A percentile compares a stretch with the other conserved stretches of the same genome.
These are phyloP conservation scores for Musa acuminata DNA, from an alignment of 176 grass and related monocot species.

Conservation along the genomic window DNA sequence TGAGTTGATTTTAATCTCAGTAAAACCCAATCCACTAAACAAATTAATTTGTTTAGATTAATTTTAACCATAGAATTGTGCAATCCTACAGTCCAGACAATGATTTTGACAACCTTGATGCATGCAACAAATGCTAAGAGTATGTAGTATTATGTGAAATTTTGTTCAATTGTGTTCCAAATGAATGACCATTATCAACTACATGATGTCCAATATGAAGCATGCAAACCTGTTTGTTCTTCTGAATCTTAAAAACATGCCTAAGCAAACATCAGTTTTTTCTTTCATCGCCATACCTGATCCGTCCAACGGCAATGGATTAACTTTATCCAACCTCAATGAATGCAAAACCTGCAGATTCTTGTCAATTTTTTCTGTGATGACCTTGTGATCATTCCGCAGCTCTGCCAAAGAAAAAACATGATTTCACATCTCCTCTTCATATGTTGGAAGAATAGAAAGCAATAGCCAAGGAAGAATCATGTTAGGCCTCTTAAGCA, in stretches of 20 bases:
- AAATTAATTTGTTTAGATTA: no score
- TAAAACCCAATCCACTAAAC: no score
- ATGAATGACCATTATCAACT: background rate
- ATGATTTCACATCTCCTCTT: background rate
- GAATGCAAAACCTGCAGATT: constrained; percentile 72
- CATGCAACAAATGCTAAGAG: no score
- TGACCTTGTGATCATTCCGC: constrained; percentile 61
- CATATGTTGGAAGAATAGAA: no score
- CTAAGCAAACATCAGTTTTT: background rate
- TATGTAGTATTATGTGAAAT: background rate
- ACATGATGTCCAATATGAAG: background rate
- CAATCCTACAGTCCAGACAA: no score
- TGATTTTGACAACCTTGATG: no score
- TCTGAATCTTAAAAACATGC: background rate
- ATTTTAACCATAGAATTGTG: no score
- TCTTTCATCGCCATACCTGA: constrained; percentile 29
- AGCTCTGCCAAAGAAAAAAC: constrained; percentile 37
- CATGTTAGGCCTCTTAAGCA: no score
- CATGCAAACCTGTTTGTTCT: background rate
- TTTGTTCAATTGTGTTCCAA: background rate
- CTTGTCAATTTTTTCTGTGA: constrained; percentile 70
- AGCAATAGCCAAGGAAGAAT: no score
- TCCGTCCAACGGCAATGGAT: constrained; percentile 14
- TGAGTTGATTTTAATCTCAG: no score
- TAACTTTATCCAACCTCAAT: constrained; percentile 43